These are phyloP conservation scores for Cynara cardunculus DNA, from an alignment of 129 eudicot species.

Conservation along the genomic window DNA sequence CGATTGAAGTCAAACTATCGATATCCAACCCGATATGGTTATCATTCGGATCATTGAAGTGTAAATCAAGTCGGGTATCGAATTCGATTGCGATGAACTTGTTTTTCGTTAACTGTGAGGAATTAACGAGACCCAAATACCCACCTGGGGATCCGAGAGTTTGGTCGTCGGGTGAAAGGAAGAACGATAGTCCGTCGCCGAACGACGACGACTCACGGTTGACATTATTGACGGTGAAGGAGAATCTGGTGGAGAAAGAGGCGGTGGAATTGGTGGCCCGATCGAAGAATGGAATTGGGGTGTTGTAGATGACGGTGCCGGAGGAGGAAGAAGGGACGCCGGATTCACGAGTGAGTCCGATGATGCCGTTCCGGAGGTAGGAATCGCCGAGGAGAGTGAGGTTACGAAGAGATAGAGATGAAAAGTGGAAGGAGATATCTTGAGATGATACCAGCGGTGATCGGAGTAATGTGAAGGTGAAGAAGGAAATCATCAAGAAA, in stretches of 20 bases:
- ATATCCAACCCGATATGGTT: constrained; percentile 85
- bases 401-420: constrained; percentile 59
- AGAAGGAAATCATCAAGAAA: constrained; percentile 34
- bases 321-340: constrained; percentile 37
- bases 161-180: constrained; percentile 55
- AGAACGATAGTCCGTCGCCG: constrained; percentile 81
- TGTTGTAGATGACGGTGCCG: constrained; percentile 32
- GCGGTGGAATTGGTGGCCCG: constrained; percentile 57
- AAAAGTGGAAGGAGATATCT: constrained; percentile 47
- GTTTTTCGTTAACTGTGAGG: constrained; percentile 66
- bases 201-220: constrained; percentile 37
- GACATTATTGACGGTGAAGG: constrained; percentile 47
- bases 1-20: constrained; percentile 67
- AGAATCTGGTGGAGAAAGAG: constrained; percentile 73
- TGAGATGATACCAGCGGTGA: constrained; percentile 27
- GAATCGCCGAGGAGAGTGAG: constrained; percentile 88
- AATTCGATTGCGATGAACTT: constrained; percentile 75
- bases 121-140: constrained; percentile 75
- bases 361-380: constrained; percentile 70
- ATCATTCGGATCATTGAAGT: constrained; percentile 78
- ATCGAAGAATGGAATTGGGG: constrained; percentile 25
- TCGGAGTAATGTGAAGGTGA: neutral
- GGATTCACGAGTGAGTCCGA: constrained; percentile 34
- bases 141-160: constrained; percentile 83
- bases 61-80: constrained; percentile 66